Base-by-base conservation (phyloP, 805 yeast species). In the Blastobotrys parvus region DNA sequence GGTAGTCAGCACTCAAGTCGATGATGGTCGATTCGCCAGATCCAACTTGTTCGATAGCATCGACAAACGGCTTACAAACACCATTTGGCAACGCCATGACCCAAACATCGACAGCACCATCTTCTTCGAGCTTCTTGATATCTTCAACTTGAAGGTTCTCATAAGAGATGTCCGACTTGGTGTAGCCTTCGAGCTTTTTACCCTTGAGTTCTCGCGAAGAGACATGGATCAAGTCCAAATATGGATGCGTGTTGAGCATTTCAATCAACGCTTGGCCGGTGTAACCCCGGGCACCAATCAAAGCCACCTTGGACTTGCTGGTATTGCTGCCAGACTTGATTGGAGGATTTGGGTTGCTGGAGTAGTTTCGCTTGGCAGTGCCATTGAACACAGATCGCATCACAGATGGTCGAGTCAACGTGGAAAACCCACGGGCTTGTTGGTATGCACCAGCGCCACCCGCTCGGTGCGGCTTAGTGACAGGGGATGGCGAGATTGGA, bases 1-100 rank as follows among this genome's bases (percentile, higher is more conserved):
- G 75, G 69, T 82, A 90, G 64, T 92, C 99, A 13, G 99, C 98
- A 25, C 95, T 83, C 46, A 92, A 70, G 60, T 92, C 99, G 49
- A 92, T 72, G 45, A 92, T 87, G 58, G 84, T 85, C 27, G 94
- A 82, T 39, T 73, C 69, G 34, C 62, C 56, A 43, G 88, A 92
- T 10, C 47, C 45, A 8, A 54, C 59, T 16, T 53, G 44, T 29
- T 62, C 61, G 27, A 68, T 59, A 8, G 72, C 69, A 32, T 63
- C 65, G 4, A 68, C 73, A 53, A 69, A 67, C n/a, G 73, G 73
- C 58, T 63, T 60, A 58, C 97, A 92, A 31, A 92, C 96, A 39
- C 96, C 97, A 62, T 92, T 92, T 50, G 99, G 99, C 57, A 92
- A 74, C 1, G 98, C 98, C 98, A 94, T 92, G 21, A 94, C 94